Evolutionary conservation across 192 early-diverging fungal species (phyloP).

Genomic region (Umbelopsis vinacea): DNA sequence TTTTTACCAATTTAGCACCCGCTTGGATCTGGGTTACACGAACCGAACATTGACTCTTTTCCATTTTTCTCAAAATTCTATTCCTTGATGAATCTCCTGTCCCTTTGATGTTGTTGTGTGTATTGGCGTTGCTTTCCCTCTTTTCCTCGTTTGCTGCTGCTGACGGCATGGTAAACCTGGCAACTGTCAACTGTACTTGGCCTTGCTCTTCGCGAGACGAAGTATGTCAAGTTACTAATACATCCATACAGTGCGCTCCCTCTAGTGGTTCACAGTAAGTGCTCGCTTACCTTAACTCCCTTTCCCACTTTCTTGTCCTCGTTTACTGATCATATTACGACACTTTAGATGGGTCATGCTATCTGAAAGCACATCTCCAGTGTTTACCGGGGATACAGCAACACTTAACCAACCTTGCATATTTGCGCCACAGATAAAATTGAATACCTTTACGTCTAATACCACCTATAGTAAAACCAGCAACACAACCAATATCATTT

Average conservation of each 20-base stretch:
- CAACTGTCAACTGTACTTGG: slow-evolving; percentile 10
- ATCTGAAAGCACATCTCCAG: not conserved
- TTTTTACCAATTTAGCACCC: not conserved
- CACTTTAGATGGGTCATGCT: slow-evolving; percentile 13
- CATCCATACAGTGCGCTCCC: slow-evolving; percentile 3
- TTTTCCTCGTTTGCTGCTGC: slow-evolving; percentile 1
- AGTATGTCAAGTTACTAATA: slow-evolving; percentile 1
- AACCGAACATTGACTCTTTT: slow-evolving; percentile 25
- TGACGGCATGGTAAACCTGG: not conserved
- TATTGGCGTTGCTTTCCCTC: not conserved
- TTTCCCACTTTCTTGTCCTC: not conserved
- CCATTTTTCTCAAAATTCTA: slow-evolving; percentile 25
- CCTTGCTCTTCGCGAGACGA: not conserved
- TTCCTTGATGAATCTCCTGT: slow-evolving; percentile 23
- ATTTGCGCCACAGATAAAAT: not conserved
- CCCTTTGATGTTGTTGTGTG: not conserved
- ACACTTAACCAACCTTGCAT: slow-evolving; percentile 5
- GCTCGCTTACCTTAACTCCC: not conserved
- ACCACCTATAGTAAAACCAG: not conserved
- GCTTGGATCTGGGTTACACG: slow-evolving; percentile 19
- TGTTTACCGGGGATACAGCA: slow-evolving; percentile 15
- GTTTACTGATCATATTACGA: not conserved
- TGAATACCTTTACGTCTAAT: not conserved
- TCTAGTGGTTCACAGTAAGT: slow-evolving; percentile 5
- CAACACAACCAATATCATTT: not conserved